These are phyloP conservation scores for Fusarium palustre DNA, from an alignment of 2,329 filamentous ascomycete genomes.

Conservation along the genomic window DNA sequence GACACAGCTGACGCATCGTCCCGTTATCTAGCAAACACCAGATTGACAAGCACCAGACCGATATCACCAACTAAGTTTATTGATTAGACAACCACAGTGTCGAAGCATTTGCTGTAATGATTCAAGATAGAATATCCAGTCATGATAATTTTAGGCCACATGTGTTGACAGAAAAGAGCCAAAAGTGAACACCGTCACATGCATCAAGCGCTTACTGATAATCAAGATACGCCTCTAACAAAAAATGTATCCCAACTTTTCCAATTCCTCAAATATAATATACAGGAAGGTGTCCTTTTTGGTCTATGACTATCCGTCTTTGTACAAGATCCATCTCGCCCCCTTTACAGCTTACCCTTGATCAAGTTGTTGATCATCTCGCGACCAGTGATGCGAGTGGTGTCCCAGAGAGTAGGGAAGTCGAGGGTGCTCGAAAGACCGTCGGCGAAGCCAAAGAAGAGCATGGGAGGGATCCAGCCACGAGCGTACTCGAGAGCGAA, in stretches of 20 bases:
- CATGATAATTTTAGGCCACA: too few species aligned
- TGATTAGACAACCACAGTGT: too few species aligned
- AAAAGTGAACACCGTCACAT: too few species aligned
- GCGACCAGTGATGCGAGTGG: conserved; percentile 76
- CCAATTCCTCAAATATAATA: neutral
- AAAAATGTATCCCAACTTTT: conserved; percentile 1
- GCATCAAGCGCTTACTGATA: too few species aligned
- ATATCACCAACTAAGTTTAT: too few species aligned
- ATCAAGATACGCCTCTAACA: neutral
- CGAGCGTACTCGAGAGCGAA: conserved; percentile 87
- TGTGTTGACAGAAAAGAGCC: too few species aligned
- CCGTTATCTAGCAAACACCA: too few species aligned
- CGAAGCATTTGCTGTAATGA: too few species aligned
- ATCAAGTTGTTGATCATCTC: conserved; percentile 82
- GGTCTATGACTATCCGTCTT: neutral
- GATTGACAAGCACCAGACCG: too few species aligned
- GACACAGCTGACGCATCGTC: too few species aligned
- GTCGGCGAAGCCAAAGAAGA: conserved; percentile 90
- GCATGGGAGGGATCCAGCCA: conserved; percentile 93
- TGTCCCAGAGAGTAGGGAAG: conserved; percentile 85
- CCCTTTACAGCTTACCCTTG: conserved; percentile 73
- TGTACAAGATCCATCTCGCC: neutral
- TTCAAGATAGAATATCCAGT: too few species aligned
- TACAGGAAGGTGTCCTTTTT: neutral
- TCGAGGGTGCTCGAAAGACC: conserved; percentile 84